Conservation (phyloP, 176 grass and related monocot genomes). For the Oryza punctata region DNA sequence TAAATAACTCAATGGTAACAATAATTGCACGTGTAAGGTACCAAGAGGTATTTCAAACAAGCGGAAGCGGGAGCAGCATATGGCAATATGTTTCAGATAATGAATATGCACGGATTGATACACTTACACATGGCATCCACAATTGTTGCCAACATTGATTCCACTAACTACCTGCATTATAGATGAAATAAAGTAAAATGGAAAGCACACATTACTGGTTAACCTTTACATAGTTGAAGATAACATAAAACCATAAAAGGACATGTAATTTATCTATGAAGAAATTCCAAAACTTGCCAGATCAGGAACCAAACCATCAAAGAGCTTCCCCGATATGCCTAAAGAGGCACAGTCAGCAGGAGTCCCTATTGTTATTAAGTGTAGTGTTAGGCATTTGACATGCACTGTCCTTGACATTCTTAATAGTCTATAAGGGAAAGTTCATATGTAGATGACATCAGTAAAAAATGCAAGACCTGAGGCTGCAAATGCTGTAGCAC, state of each 20-base stretch:
- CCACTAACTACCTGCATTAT: constrained; percentile 89
- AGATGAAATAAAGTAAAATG: constrained; percentile 26
- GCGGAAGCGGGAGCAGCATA: neutral
- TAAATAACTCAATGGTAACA: too few species aligned
- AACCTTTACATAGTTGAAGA: neutral
- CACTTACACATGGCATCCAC: constrained; percentile 85
- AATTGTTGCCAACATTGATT: constrained; percentile 88
- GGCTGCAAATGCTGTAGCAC: constrained; percentile 86
- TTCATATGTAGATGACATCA: constrained; percentile 4
- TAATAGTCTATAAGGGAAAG: neutral
- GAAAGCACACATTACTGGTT: neutral
- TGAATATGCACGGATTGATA: constrained; percentile 17
- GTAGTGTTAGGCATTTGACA: constrained; percentile 18
- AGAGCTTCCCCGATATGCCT: constrained; percentile 94
- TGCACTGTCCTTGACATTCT: neutral
- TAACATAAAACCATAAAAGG: neutral
- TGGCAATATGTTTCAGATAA: constrained; percentile 1
- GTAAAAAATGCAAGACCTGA: constrained; percentile 58
- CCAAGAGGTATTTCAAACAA: neutral
- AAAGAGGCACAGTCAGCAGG: constrained; percentile 91
- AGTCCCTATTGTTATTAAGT: constrained; percentile 62
- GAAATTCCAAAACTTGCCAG: constrained; percentile 54
- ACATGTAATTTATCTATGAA: constrained; percentile 2
- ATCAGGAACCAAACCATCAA: constrained; percentile 85
- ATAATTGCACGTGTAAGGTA: neutral